phyloP scores from a whole-genome alignment of 1,284 basidiomycete genomes.

The Inonotus hispidus region DNA sequence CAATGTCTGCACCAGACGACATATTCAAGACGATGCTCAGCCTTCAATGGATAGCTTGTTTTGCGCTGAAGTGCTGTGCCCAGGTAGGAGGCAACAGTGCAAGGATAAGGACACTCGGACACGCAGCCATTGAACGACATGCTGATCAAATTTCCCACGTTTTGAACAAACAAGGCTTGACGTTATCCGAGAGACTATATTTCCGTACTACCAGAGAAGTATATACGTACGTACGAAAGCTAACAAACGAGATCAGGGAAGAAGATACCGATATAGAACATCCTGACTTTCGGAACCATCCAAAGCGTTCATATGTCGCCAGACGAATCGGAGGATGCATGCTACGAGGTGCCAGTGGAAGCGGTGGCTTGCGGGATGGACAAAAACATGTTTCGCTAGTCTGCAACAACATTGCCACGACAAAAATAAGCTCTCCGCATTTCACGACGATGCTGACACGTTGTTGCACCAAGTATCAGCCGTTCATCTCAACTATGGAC shows the following conservation, averaged over 20 bases:
- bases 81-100: not conserved
- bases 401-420: no score
- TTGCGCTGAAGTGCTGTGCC: not conserved
- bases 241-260: not conserved
- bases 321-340: no score
- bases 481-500: no score
- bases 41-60: not conserved
- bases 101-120: not conserved
- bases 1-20: slow-evolving; percentile 13
- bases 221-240: not conserved
- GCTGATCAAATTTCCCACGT: slow-evolving; percentile 7
- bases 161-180: not conserved
- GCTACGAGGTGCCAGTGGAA: no score
- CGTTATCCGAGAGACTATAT: not conserved
- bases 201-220: not conserved
- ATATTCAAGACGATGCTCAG: not conserved
- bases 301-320: no score
- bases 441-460: no score
- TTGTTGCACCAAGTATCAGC: no score
- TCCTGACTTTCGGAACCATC: no score
- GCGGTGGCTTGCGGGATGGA: no score
- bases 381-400: no score
- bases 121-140: slow-evolving; percentile 1
- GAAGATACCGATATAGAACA: not conserved
- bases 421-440: no score